These are phyloP conservation scores for Cotoneaster glaucophyllus DNA, from an alignment of 306 rosid genomes.

Conservation along the genomic window DNA sequence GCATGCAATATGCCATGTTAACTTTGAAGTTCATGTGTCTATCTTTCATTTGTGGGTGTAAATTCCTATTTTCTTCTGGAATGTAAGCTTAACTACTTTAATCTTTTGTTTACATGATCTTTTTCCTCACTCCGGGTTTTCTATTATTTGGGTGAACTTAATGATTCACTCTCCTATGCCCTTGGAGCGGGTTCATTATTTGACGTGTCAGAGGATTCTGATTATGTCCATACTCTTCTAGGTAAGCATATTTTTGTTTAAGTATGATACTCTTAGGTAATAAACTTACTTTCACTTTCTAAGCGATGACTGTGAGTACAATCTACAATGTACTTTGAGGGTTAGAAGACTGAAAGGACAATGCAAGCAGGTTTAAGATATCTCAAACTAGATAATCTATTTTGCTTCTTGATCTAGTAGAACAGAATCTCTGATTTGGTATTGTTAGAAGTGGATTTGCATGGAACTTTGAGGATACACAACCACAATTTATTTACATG, in stretches of 20 bases:
- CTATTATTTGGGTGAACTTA: slow-evolving; percentile 91
- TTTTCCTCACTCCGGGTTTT: slow-evolving; percentile 47
- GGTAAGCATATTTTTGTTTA: slow-evolving; percentile 39
- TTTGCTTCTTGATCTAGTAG: background rate
- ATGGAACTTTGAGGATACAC: background rate
- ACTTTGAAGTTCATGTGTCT: background rate
- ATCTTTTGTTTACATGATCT: background rate
- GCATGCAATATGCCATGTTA: background rate
- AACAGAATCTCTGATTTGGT: background rate
- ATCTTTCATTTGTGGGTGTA: background rate
- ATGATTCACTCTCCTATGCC: slow-evolving; percentile 87
- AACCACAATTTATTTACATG: background rate
- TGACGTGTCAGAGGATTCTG: slow-evolving; percentile 91
- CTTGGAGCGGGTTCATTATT: slow-evolving; percentile 90
- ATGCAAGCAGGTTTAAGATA: background rate
- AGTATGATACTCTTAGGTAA: background rate
- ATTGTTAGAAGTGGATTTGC: background rate
- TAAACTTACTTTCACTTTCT: background rate
- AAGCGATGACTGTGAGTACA: background rate
- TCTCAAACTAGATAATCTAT: background rate
- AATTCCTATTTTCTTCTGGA: background rate
- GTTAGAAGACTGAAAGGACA: background rate
- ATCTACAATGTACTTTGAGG: background rate
- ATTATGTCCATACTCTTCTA: slow-evolving; percentile 86
- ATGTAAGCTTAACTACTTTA: background rate